Conservation (phyloP, 2,329 filamentous ascomycete species). For the Alternaria arbusti region DNA sequence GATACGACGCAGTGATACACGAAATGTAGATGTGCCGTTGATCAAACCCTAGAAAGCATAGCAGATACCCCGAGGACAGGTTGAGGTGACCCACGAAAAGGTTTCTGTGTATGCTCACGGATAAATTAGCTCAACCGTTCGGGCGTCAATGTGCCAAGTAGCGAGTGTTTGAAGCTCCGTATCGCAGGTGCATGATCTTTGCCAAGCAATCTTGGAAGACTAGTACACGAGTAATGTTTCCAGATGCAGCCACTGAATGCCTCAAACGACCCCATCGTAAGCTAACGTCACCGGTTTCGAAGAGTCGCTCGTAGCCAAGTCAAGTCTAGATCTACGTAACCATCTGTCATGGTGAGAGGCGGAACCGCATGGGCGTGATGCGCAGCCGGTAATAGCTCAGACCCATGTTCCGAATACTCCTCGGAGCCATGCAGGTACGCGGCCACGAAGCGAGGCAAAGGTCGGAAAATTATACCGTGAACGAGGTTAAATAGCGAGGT, state of each 20-base stretch:
- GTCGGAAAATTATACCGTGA: slow-evolving; percentile 12
- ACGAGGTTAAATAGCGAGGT: slow-evolving; percentile 5
- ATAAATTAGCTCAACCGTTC: not conserved
- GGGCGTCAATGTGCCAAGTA: slow-evolving; percentile 1
- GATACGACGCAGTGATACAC: not conserved
- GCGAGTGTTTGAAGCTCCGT: slow-evolving; percentile 8
- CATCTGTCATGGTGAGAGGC: not conserved
- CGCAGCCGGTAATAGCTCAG: not conserved
- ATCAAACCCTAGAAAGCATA: not conserved
- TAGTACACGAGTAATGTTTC: not conserved
- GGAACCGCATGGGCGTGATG: not conserved
- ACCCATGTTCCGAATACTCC: slow-evolving; percentile 4
- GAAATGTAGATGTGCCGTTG: not conserved
- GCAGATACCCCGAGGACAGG: not conserved
- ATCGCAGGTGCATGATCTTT: not conserved
- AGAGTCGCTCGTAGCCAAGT: not conserved
- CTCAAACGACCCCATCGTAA: not conserved
- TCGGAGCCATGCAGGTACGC: slow-evolving; percentile 16
- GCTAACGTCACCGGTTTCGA: not conserved
- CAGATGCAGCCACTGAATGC: not conserved
- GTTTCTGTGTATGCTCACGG: not conserved
- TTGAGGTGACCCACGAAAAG: not conserved
- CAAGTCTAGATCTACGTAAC: not conserved
- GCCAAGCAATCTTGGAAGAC: not conserved
- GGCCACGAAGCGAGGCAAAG: slow-evolving; percentile 6